Evolutionary conservation across 2,329 filamentous ascomycete genomes (phyloP), one percentile per base, ranked within the genome.

Genomic region (Fusarium pininemorale): DNA sequence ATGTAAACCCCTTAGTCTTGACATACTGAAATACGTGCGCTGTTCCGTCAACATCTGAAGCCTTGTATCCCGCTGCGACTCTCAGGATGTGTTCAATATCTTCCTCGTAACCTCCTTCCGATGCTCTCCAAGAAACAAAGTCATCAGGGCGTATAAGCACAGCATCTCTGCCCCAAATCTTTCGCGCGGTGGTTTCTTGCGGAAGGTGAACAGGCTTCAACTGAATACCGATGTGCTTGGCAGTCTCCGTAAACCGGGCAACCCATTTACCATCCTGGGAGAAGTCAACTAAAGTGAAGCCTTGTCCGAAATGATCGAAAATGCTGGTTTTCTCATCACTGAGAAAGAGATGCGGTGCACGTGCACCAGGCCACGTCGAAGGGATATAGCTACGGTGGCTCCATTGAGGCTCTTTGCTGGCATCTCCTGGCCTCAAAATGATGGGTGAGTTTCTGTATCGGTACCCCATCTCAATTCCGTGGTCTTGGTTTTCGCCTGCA

Each of bases 41-140:
- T n/a, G n/a, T n/a, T n/a, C n/a, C n/a, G 32, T 32, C 32, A 12
- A 12, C 42, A 6, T 45, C 24, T 8, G 3, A 0, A 0, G 24
- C 42, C 42, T 45, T 16, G 6, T 12, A 26, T 16, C 42, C 42
- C 0, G 42, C 42, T 26, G 24, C 24, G 2, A 45, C 42, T 20
- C 7, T 20, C 7, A 45, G 24, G 6, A 45, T 10, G 42, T 7
- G 10, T 12, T 45, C 24, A 3, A 26, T 45, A 2, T 45, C 24
- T 45, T 45, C 24, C 16, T 5, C 24, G 2, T 18, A 7, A 13
- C 24, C 24, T 26, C 6, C 9, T 26, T 26, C 42, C 18, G 24
- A 16, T 22, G 16, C 8, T 20, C 16, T 26, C 42, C 42, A 45
- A 6, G 42, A 24, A 45, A 45, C 24, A 26, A 26, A 22, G 42